Base-by-base conservation (phyloP, 2,329 filamentous ascomycete species). In the Trichoderma lentiforme region DNA sequence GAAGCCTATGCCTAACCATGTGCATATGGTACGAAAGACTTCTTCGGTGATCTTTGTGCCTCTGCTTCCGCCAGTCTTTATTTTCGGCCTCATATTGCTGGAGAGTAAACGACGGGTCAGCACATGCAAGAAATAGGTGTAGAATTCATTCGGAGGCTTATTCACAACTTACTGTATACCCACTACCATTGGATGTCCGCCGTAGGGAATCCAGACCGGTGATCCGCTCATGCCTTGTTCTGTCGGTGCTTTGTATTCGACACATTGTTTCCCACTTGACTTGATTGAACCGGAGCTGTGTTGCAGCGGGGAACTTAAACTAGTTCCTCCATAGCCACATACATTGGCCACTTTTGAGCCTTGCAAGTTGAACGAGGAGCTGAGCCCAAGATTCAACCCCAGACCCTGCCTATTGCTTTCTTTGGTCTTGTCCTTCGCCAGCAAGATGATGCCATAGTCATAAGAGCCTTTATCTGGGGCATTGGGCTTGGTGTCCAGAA, bases 161-260 rank as follows among this genome's bases (percentile, higher is more conserved):
- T 28, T 28, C 9, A 24, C 11, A 18, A 66, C 70, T 61, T 62
- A 71, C 70, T 67, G 70, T 6, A 71, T 56, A n/a, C 61, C 70
- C 21, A 71, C 39, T 8, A 43, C 39, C 26, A 61, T 60, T 11
- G 26, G 57, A 6, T 66, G 57, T 14, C 70, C 63, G 1, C 57
- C 70, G 34, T 71, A 67, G 4, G 34, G 56, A 21, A 36, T 15
- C 70, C 70, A 71, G 1, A 71, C 57, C 4, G 70, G 63, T 8
- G 70, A 57, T 53, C 70, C 70, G 21, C 70, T 71, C 70, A 67
- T 71, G 18, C 70, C 70, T 30, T 61, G 36, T 2, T 61, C 62
- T 7, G 63, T 62, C 3, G 26, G 28, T n/a, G 43, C 61, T 11
- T 28, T 14, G 21, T 71, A 67, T 39, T 60, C 43, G 18, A 71